Percentiles rank a stretch among this genome's conserved stretches.
These are phyloP conservation scores for Glebionis coronaria DNA, from an alignment of 129 eudicot species.

Conservation along the genomic window DNA sequence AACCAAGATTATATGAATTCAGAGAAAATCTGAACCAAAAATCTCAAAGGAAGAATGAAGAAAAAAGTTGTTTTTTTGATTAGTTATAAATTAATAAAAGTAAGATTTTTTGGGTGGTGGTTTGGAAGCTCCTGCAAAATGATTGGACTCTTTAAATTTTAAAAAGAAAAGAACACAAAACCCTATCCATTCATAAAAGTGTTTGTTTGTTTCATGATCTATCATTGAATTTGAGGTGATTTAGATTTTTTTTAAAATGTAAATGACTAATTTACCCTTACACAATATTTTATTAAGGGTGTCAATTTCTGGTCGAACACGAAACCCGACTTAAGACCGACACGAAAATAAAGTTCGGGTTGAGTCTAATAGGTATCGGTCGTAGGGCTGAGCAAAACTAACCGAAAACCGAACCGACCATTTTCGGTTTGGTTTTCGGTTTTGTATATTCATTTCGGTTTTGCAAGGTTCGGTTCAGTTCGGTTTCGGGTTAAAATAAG, in stretches of 20 bases:
- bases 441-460: no score
- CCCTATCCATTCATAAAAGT: conserved; percentile 33
- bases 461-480: no score
- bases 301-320: no score
- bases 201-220: conserved; percentile 6
- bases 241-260: conserved; percentile 16
- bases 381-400: no score
- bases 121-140: conserved; percentile 26
- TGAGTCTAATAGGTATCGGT: no score
- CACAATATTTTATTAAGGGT: no score
- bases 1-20: conserved; percentile 22
- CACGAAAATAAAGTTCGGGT: no score
- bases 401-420: no score
- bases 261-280: conserved; percentile 33
- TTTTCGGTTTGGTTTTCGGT: no score
- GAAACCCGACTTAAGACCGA: no score
- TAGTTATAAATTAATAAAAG: conserved; percentile 16
- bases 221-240: conserved; percentile 30
- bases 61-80: conserved; percentile 3
- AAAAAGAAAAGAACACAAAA: conserved; percentile 8
- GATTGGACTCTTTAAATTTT: conserved; percentile 24
- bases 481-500: no score
- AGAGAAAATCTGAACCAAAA: conserved; percentile 12
- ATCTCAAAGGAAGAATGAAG: conserved; percentile 31
- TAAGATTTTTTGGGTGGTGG: conserved; percentile 27